Percentiles rank a stretch among this genome's conserved stretches.
These are phyloP conservation scores for Ensete ventricosum DNA, from an alignment of 176 grass and related monocot species.

Conservation along the genomic window DNA sequence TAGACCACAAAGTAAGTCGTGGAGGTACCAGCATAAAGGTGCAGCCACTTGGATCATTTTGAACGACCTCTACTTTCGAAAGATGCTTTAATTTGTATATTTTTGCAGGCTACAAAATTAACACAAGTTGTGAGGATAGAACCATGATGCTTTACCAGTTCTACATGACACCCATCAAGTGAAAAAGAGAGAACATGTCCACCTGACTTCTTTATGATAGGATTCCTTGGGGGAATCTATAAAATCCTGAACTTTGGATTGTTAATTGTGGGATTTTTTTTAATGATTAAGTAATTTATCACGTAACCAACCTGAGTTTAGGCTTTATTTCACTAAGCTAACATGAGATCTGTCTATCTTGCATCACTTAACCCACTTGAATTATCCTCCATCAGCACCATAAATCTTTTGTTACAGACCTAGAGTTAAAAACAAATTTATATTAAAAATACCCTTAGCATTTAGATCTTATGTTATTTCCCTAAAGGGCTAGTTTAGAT, in stretches of 20 bases:
- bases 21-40: slow-evolving; percentile 65
- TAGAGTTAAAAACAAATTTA: too few species aligned
- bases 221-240: background rate
- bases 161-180: background rate
- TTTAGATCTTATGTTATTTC: too few species aligned
- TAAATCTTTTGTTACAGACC: too few species aligned
- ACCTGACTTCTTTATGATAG: background rate
- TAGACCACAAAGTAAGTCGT: background rate
- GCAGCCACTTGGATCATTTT: slow-evolving; percentile 77
- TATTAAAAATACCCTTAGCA: too few species aligned
- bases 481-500: too few species aligned
- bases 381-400: too few species aligned
- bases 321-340: too few species aligned
- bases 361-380: too few species aligned
- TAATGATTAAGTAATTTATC: too few species aligned
- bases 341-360: too few species aligned
- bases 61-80: slow-evolving; percentile 71
- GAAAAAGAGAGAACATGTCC: background rate
- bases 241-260: background rate
- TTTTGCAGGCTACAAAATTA: slow-evolving; percentile 49
- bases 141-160: background rate
- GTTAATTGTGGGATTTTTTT: too few species aligned
- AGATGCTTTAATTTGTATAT: slow-evolving; percentile 98
- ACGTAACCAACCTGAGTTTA: too few species aligned
- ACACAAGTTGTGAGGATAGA: background rate